Evolutionary conservation across 129 eudicot species (phyloP), one percentile per base, ranked within the genome.

Genomic region (Smallanthus sonchifolius): DNA sequence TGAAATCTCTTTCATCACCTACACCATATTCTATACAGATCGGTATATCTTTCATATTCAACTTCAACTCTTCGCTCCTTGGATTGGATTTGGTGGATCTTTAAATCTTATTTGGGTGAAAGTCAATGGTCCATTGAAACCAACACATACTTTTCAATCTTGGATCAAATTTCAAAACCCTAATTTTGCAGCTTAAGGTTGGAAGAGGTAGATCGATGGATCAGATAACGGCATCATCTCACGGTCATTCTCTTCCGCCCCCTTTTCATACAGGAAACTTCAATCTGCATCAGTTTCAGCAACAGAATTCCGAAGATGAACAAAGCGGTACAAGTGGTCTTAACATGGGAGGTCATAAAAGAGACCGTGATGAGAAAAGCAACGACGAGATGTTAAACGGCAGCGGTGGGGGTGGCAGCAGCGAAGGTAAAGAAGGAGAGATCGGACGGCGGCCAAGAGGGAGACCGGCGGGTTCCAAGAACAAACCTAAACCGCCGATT

Each of bases 381-480:
- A 81, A 63, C 74, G 79, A 42, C n/a, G 79, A 77, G 28, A 38
- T 67, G 81, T 79, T 51, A 68, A 32, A 32, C 35, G 70, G 51
- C n/a, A 11, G 67, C 0, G 82, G 83, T n/a, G 86, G 75, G 16
- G 85, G 87, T 3, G 79, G 55, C 5, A 49, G 79, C 45, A 73
- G 67, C 13, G 87, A 77, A 0, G 86, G 73, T 6, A 81, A 66
- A 45, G 87, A 77, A 14, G 85, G 80, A 2, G 96, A 86, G 44
- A 75, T 82, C 60, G 44, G 77, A 10, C 69, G 96, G 35, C 59
- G 93, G 67, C 91, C 96, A 2, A 69, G 92, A 67, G 96, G 96
- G n/a, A 51, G 96, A 16, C 96, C 96, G 0, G 84, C 95, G 5
- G 95, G 95, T 47, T 88, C 95, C 3, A 88, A 88, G 55, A 88